Conservation (phyloP, 345 rosid genomes). For the Linum usitatissimum region DNA sequence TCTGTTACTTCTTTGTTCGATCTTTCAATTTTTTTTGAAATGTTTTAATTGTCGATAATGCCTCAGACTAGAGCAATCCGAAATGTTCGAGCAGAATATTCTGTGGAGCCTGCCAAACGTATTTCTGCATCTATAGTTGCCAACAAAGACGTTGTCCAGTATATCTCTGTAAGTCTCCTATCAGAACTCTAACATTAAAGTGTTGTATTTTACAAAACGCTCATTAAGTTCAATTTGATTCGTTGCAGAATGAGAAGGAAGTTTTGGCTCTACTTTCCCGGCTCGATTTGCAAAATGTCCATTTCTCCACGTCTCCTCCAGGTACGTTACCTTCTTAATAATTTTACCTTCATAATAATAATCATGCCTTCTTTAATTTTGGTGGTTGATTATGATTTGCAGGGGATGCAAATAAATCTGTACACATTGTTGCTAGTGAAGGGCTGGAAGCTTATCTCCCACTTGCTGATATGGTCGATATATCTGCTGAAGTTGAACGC, state of each 20-base stretch:
- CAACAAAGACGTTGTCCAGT: slow-evolving; percentile 63
- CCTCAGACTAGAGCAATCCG: slow-evolving; percentile 80
- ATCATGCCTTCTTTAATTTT: not conserved
- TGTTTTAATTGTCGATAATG: slow-evolving; percentile 10
- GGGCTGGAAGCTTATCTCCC: slow-evolving; percentile 97
- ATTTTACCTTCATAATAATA: not conserved
- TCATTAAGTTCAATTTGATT: slow-evolving; percentile 1
- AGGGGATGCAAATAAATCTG: slow-evolving; percentile 74
- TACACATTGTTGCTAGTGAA: slow-evolving; percentile 91
- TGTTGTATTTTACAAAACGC: too few species aligned
- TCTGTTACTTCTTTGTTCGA: not conserved
- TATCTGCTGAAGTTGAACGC: slow-evolving; percentile 82
- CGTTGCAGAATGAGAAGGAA: slow-evolving; percentile 75
- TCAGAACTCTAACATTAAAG: too few species aligned
- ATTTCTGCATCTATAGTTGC: slow-evolving; percentile 92
- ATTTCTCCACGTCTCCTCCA: slow-evolving; percentile 58
- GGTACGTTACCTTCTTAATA: slow-evolving; percentile 27
- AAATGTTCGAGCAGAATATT: slow-evolving; percentile 92
- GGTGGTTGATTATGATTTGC: slow-evolving; percentile 14
- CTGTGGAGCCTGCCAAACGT: slow-evolving; percentile 89
- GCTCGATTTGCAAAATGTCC: slow-evolving; percentile 56
- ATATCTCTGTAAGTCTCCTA: slow-evolving; percentile 55
- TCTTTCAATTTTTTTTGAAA: not conserved
- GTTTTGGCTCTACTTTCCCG: slow-evolving; percentile 76
- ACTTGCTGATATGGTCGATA: slow-evolving; percentile 83